Evolutionary conservation across 495 filamentous ascomycete species (phyloP).

Genomic region (Cryomyces minteri): DNA sequence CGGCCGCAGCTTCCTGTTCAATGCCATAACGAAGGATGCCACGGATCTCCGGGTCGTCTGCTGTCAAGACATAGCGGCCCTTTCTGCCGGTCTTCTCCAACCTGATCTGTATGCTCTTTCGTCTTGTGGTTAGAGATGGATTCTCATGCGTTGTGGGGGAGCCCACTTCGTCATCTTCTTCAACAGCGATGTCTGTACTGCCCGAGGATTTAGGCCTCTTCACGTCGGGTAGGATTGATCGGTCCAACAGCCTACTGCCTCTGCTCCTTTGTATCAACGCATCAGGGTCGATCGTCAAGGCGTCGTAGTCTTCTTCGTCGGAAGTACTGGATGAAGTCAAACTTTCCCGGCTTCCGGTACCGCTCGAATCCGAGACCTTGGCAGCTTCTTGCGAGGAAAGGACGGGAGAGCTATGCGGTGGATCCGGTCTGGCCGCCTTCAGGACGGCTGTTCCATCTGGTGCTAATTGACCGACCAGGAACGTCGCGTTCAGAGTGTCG

Average conservation of each 20-base stretch:
- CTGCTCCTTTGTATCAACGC: slow-evolving; percentile 8
- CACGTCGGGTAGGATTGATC: not conserved
- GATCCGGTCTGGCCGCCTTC: no score
- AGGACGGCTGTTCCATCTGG: no score
- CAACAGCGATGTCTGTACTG: not conserved
- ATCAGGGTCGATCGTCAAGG: slow-evolving; percentile 9
- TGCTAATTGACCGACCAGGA: no score
- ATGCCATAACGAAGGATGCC: slow-evolving; percentile 29
- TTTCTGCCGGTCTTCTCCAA: slow-evolving; percentile 27
- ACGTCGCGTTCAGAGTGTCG: no score
- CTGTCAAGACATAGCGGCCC: slow-evolving; percentile 32
- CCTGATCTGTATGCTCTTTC: slow-evolving; percentile 25
- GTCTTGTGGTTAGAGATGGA: not conserved
- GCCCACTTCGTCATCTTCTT: not conserved
- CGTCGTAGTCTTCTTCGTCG: slow-evolving; percentile 11
- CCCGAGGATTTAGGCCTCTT: not conserved
- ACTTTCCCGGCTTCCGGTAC: no score
- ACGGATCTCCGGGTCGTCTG: slow-evolving; percentile 35
- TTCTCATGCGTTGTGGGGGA: not conserved
- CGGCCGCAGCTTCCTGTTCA: slow-evolving; percentile 23
- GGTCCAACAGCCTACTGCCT: slow-evolving; percentile 1
- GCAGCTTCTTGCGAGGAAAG: no score
- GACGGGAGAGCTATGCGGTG: no score
- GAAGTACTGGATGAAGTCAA: not conserved
- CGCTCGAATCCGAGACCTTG: no score